These are phyloP conservation scores for Aegilops tauschii DNA, from an alignment of 176 grass and related monocot species.

Conservation along the genomic window DNA sequence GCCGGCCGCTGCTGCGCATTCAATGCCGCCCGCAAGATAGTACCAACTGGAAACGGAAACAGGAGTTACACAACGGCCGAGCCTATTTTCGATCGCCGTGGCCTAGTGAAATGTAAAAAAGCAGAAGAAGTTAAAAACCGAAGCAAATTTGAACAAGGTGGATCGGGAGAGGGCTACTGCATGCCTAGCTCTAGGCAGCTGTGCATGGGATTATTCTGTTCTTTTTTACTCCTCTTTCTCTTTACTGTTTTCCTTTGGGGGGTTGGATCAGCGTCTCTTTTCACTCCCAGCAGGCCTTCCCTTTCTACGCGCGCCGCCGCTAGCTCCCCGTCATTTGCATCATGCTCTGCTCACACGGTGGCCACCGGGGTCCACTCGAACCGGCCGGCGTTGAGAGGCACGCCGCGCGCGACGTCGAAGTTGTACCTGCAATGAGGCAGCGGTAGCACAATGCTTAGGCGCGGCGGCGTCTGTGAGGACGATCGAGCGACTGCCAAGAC, in stretches of 20 bases:
- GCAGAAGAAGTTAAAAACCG: background rate
- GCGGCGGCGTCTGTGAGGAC: background rate
- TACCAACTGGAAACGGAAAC: constrained; percentile 15
- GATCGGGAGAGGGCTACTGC: background rate
- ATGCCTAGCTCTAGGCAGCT: background rate
- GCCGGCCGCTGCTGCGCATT: constrained; percentile 44
- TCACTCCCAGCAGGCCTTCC: background rate
- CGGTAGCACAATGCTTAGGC: background rate
- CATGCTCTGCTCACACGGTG: background rate
- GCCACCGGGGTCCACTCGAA: constrained; percentile 56
- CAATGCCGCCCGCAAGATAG: constrained; percentile 29
- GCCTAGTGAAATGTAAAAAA: background rate
- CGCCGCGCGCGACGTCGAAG: constrained; percentile 59
- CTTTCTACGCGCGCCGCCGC: background rate
- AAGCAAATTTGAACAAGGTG: background rate
- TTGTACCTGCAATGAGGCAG: constrained; percentile 55
- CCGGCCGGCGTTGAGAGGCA: constrained; percentile 53
- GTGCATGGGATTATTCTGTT: constrained; percentile 2
- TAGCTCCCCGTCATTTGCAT: background rate
- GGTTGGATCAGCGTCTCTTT: background rate
- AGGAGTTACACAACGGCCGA: background rate
- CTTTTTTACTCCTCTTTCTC: background rate
- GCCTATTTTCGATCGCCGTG: background rate
- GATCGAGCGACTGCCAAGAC: background rate
- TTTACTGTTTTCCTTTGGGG: background rate